A percentile compares a stretch with the other conserved stretches of the same genome.
phyloP scores from a whole-genome alignment of 345 rosid species.

The Raphanus sativus region DNA sequence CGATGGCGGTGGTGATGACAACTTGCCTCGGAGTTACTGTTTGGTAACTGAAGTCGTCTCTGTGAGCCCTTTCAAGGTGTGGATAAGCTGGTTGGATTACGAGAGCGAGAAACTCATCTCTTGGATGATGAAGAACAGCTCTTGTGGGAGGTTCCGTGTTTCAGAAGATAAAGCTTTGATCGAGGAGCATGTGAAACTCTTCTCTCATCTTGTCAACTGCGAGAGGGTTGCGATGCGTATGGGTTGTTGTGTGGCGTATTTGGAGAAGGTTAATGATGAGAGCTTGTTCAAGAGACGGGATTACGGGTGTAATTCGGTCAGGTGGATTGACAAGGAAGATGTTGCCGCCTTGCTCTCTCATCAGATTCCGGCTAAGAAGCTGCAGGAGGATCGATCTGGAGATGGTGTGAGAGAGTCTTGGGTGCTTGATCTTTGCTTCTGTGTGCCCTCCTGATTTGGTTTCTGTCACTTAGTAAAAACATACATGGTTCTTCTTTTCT shows the following conservation, averaged over 20 bases:
- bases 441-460: slow-evolving; percentile 58
- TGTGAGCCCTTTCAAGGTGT: slow-evolving; percentile 66
- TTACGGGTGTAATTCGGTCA: slow-evolving; percentile 65
- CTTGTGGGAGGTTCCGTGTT: slow-evolving; percentile 66
- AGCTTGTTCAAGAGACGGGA: slow-evolving; percentile 66
- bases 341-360: slow-evolving; percentile 58
- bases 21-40: slow-evolving; percentile 77
- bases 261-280: slow-evolving; percentile 81
- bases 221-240: slow-evolving; percentile 74
- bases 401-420: slow-evolving; percentile 60
- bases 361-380: slow-evolving; percentile 83
- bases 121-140: slow-evolving; percentile 50
- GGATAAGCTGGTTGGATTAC: slow-evolving; percentile 68
- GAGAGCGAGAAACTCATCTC: slow-evolving; percentile 47
- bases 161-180: slow-evolving; percentile 44
- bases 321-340: slow-evolving; percentile 59
- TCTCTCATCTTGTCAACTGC: slow-evolving; percentile 69
- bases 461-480: slow-evolving; percentile 3
- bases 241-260: slow-evolving; percentile 83
- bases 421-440: slow-evolving; percentile 84
- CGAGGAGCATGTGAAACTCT: slow-evolving; percentile 49
- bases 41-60: slow-evolving; percentile 74
- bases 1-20: slow-evolving; percentile 45
- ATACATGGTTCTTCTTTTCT: background rate
- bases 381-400: slow-evolving; percentile 48